Conservation (phyloP, 2,329 filamentous ascomycete species). For the Esteya vermicola region DNA sequence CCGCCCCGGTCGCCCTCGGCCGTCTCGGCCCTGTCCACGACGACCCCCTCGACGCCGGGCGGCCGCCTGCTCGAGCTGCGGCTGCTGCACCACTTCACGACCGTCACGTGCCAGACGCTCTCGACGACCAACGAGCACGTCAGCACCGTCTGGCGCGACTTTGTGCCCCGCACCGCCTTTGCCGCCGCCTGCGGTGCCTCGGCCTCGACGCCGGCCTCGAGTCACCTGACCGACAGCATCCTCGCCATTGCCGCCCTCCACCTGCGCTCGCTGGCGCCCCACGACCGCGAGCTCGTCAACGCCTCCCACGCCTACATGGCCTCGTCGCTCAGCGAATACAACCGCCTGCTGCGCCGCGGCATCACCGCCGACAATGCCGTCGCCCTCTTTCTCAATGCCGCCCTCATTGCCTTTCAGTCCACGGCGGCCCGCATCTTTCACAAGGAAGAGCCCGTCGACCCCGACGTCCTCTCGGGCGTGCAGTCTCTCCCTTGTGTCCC, state of each 20-base stretch:
- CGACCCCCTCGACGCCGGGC: constrained; percentile 17
- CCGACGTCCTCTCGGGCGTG: not conserved
- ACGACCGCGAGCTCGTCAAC: constrained; percentile 45
- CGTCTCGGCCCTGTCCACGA: constrained; percentile 19
- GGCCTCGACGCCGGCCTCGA: constrained; percentile 16
- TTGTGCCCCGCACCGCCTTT: constrained; percentile 48
- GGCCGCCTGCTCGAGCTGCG: constrained; percentile 44
- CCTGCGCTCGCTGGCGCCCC: constrained; percentile 38
- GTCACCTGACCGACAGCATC: constrained; percentile 48
- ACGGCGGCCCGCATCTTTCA: constrained; percentile 48
- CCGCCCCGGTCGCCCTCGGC: constrained; percentile 15
- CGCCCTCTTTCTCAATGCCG: constrained; percentile 46
- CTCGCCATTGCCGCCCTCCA: constrained; percentile 51
- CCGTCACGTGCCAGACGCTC: constrained; percentile 44
- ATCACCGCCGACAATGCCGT: constrained; percentile 47
- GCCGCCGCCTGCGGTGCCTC: constrained; percentile 19
- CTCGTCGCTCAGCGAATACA: constrained; percentile 47
- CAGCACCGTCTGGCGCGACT: constrained; percentile 44
- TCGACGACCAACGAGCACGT: constrained; percentile 35
- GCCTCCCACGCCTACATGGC: constrained; percentile 53
- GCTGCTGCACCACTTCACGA: constrained; percentile 51
- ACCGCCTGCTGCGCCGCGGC: constrained; percentile 37
- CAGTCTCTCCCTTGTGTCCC: too few relatives aligned
- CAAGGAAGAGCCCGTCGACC: constrained; percentile 29
- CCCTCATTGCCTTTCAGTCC: constrained; percentile 53